A percentile compares a stretch with the other conserved stretches of the same genome.
Conservation (phyloP, 352 stramenopile species). For the Phytophthora fragariae region DNA sequence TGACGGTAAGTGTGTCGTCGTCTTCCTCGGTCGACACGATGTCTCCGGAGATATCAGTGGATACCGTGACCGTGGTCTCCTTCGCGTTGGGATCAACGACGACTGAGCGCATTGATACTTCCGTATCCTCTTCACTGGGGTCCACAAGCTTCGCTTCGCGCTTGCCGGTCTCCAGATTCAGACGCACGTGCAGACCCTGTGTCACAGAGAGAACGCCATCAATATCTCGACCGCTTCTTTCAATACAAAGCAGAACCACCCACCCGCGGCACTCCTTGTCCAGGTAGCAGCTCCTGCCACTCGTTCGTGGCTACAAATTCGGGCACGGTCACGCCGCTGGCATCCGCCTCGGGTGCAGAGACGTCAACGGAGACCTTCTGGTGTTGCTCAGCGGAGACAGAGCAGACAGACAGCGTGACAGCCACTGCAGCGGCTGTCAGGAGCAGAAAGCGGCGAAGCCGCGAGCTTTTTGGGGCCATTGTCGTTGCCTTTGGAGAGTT, state of each 20-base stretch:
- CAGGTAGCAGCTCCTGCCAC: conserved; percentile 74
- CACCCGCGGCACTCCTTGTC: conserved; percentile 71
- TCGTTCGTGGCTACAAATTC: conserved; percentile 63
- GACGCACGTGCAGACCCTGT: conserved; percentile 83
- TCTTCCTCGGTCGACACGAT: conserved; percentile 42
- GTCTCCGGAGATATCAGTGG: conserved; percentile 62
- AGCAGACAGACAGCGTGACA: conserved; percentile 11
- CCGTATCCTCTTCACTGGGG: conserved; percentile 30
- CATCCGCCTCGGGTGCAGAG: conserved; percentile 10
- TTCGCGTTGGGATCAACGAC: conserved; percentile 40
- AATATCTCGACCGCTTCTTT: conserved; percentile 7
- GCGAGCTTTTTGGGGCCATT: conserved; percentile 23
- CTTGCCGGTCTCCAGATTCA: conserved; percentile 87
- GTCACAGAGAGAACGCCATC: conserved; percentile 11
- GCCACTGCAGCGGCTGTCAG: conserved; percentile 18
- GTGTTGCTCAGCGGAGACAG: conserved; percentile 7
- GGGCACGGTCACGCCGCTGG: conserved; percentile 26
- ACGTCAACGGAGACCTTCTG: conserved; percentile 19
- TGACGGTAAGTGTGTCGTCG: conserved; percentile 29
- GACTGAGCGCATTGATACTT: conserved; percentile 46
- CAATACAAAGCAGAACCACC: conserved; percentile 3
- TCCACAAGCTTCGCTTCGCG: conserved; percentile 87
- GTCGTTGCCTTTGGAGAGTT: neutral
- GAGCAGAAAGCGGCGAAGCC: conserved; percentile 36
- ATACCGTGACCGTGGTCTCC: conserved; percentile 61